These are phyloP conservation scores for Kandelia obovata DNA, from an alignment of 345 rosid genomes.

Conservation along the genomic window DNA sequence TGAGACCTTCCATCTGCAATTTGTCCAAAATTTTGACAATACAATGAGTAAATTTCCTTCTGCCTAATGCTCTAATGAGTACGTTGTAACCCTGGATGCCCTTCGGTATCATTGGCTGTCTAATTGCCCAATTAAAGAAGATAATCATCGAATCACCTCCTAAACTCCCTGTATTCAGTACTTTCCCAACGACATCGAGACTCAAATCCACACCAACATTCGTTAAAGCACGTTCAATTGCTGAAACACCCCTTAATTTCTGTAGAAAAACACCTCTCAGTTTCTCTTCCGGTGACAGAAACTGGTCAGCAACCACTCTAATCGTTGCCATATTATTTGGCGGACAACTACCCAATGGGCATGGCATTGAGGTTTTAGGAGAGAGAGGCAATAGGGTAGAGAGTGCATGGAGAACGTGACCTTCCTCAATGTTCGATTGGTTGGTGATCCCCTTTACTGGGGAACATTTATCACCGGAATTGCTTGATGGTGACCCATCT, in stretches of 20 bases:
- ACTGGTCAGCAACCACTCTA: conserved; percentile 36
- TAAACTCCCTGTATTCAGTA: conserved; percentile 60
- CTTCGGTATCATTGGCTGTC: conserved; percentile 42
- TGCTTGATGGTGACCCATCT: conserved; percentile 2
- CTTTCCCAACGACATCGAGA: conserved; percentile 55
- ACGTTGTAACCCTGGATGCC: conserved; percentile 48
- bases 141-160: conserved; percentile 67
- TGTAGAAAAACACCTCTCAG: conserved; percentile 86
- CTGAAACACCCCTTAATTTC: conserved; percentile 52
- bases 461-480: conserved; percentile 9
- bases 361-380: conserved; percentile 13
- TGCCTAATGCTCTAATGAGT: conserved; percentile 64
- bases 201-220: conserved; percentile 47
- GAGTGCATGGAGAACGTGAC: conserved; percentile 49
- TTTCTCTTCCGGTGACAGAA: conserved; percentile 64
- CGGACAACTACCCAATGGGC: conserved; percentile 2
- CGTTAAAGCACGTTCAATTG: conserved; percentile 44
- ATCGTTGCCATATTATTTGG: conserved; percentile 17
- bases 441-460: conserved; percentile 11
- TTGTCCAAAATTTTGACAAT: conserved; percentile 44
- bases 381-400: conserved; percentile 53
- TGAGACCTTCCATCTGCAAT: conserved; percentile 37
- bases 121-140: conserved; percentile 74
- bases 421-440: conserved; percentile 37
- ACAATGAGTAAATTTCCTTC: conserved; percentile 55